These are phyloP conservation scores for Populus ilicifolia DNA, from an alignment of 345 rosid genomes.

Conservation along the genomic window DNA sequence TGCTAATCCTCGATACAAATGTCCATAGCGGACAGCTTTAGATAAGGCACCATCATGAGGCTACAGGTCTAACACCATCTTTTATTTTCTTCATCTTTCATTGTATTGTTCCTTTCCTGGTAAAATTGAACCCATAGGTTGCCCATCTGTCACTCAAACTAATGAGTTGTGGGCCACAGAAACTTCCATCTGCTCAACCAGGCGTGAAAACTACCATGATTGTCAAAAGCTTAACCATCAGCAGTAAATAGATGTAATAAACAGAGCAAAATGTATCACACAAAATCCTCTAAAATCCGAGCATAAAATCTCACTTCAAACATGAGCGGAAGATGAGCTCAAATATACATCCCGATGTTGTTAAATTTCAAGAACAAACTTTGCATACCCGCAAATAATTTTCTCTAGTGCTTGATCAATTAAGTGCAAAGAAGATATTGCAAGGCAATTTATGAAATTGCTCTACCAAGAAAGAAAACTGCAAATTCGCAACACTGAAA, in stretches of 20 bases:
- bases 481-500: conserved; percentile 7
- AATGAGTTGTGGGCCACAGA: not conserved
- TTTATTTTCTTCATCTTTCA: not conserved
- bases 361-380: not conserved
- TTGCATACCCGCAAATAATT: not conserved
- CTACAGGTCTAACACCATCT: not conserved
- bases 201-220: not conserved
- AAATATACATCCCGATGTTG: not conserved
- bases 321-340: not conserved
- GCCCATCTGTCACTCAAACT: not conserved
- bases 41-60: not conserved
- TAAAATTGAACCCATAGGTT: not conserved
- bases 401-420: not conserved
- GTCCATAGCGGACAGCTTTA: not conserved
- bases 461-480: conserved; percentile 10
- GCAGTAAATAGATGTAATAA: not conserved
- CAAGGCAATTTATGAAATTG: conserved; percentile 9
- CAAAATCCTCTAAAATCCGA: not conserved
- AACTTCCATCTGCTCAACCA: not conserved
- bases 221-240: not conserved
- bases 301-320: not conserved
- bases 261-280: not conserved
- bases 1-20: not conserved
- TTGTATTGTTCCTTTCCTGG: not conserved
- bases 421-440: not conserved